Conservation (phyloP, 441 rosid species). For the Arabidopsis lyrata region DNA sequence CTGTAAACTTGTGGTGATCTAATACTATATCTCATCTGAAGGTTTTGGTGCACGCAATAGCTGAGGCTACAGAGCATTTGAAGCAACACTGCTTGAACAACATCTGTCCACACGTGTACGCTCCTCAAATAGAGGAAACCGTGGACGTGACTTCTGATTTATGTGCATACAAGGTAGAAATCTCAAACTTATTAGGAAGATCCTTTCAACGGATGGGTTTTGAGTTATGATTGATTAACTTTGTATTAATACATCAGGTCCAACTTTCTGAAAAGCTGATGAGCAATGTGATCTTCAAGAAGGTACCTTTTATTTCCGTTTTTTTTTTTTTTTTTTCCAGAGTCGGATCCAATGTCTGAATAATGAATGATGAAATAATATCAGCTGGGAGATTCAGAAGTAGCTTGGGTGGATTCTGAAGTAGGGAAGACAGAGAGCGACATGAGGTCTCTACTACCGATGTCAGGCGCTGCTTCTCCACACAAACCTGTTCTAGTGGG, state of each 20-base stretch:
- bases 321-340: neutral
- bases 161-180: slow-evolving; percentile 90
- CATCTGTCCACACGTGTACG: slow-evolving; percentile 88
- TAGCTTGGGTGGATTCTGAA: slow-evolving; percentile 94
- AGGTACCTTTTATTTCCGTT: slow-evolving; percentile 52
- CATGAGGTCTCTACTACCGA: slow-evolving; percentile 70
- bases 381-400: slow-evolving; percentile 93
- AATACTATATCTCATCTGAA: slow-evolving; percentile 43
- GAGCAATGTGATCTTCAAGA: slow-evolving; percentile 95
- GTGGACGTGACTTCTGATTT: slow-evolving; percentile 95
- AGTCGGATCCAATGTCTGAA: neutral
- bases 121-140: slow-evolving; percentile 91
- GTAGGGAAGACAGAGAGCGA: slow-evolving; percentile 86
- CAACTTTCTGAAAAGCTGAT: slow-evolving; percentile 96
- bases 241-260: slow-evolving; percentile 56
- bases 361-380: slow-evolving; percentile 18
- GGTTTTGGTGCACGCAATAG: slow-evolving; percentile 98
- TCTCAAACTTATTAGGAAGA: slow-evolving; percentile 14
- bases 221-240: slow-evolving; percentile 19
- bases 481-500: slow-evolving; percentile 95
- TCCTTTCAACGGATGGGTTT: slow-evolving; percentile 4
- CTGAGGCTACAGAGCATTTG: slow-evolving; percentile 97
- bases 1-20: neutral
- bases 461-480: slow-evolving; percentile 64
- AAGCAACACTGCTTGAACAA: slow-evolving; percentile 92